These are phyloP conservation scores for Psidium friedrichsthalianum DNA, from an alignment of 345 rosid species.

Conservation along the genomic window DNA sequence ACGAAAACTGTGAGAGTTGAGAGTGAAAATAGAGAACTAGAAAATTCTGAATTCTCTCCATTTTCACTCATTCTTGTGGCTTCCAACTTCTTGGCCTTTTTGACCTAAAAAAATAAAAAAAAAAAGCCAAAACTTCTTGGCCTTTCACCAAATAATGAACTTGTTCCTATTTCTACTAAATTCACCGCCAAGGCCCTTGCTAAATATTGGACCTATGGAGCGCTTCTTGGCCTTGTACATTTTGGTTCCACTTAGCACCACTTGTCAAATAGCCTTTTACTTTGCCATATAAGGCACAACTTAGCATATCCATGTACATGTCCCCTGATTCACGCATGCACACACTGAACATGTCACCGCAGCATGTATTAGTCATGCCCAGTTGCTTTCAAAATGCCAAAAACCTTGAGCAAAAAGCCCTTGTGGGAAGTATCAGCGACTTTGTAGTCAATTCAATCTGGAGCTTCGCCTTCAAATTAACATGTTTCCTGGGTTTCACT, in stretches of 20 bases:
- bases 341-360: neutral
- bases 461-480: neutral
- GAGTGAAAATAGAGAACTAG: neutral
- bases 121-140: neutral
- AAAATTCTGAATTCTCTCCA: too few species aligned
- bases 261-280: neutral
- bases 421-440: neutral
- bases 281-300: neutral
- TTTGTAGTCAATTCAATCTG: neutral
- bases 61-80: neutral
- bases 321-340: neutral
- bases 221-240: neutral
- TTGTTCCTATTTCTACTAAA: neutral
- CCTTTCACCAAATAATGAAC: neutral
- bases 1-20: neutral
- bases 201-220: neutral
- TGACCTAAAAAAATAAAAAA: too few species aligned
- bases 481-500: neutral
- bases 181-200: neutral
- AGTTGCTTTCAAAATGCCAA: neutral
- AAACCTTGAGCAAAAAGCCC: neutral
- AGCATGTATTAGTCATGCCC: neutral
- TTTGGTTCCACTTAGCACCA: neutral
- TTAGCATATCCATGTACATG: neutral
- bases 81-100: neutral